Base-by-base conservation (phyloP, 345 rosid species). In the Fremontodendron californicum region DNA sequence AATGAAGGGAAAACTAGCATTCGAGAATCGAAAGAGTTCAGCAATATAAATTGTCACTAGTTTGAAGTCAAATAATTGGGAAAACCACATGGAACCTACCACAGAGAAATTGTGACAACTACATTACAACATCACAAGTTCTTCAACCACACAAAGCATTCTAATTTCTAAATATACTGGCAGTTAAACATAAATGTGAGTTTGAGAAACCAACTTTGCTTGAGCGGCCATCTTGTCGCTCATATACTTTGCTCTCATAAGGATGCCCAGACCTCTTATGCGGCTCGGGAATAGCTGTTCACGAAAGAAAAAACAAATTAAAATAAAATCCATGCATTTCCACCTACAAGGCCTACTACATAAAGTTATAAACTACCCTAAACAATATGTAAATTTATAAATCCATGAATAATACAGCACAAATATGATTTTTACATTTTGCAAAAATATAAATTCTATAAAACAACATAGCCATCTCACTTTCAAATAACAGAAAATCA, bases 191-290 rank as follows among this genome's bases (percentile, higher is more conserved):
- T 8, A 83, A 71, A 16, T 35, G 80, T n/a, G 72, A 81, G 77
- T 64, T 78, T 37, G 40, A 77, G 78, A 82, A 84, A 87, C 93
- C 75, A 84, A 93, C 99, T 80, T 92, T 92, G 88, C 78, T 87
- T 40, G 89, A 80, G 60, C 86, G 85, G 79, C 79, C 81, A 74
- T 88, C 88, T 63, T 77, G 92, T 42, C 84, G 86, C 73, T 90
- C 94, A 65, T 86, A 89, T 71, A 82, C 73, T 81, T 92, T 91
- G 82, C 84, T 85, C 64, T 89, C 97, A 71, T 87, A 94, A 62
- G 87, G 65, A 82, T 85, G 87, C 42, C 49, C 80, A n/a, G 77
- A 54, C 51, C 78, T 92, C 83, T 86, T 89, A 71, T 84, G 94
- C 78, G 85, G 89, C 77, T 85, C 99, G 46, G 75, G 71, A 79